These are phyloP conservation scores for Russula vinacea DNA, from an alignment of 768 basidiomycete genomes.

Conservation along the genomic window DNA sequence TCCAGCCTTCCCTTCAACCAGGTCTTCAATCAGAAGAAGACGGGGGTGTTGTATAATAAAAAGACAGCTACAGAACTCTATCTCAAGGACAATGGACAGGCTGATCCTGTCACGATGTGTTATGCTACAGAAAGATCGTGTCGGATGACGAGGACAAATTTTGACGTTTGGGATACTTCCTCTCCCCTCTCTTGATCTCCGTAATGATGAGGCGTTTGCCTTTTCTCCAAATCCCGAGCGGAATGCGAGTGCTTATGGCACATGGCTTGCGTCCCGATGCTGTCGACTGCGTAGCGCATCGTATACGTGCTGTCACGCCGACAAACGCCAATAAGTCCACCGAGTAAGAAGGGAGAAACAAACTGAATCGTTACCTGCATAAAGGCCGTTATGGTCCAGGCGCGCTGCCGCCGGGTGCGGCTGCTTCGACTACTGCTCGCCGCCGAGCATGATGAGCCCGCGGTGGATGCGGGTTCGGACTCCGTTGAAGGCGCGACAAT, in stretches of 20 bases:
- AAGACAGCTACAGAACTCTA: not conserved
- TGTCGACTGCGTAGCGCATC: slow-evolving; percentile 16
- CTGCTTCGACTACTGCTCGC: slow-evolving; percentile 2
- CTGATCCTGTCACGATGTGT: slow-evolving; percentile 2
- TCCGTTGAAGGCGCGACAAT: slow-evolving; percentile 24
- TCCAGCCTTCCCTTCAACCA: not conserved
- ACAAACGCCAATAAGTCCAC: not conserved
- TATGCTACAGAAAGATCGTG: slow-evolving; percentile 20
- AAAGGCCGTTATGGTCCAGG: not conserved
- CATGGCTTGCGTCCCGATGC: slow-evolving; percentile 16
- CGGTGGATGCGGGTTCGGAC: slow-evolving; percentile 12
- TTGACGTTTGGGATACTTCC: not conserved
- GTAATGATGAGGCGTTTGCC: not conserved
- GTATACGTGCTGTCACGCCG: slow-evolving; percentile 10
- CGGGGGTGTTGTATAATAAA: not conserved
- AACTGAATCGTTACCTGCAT: slow-evolving; percentile 8
- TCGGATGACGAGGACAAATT: slow-evolving; percentile 4
- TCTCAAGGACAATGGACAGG: not conserved
- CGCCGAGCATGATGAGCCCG: slow-evolving; percentile 9
- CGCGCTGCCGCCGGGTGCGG: slow-evolving; percentile 1
- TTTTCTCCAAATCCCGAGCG: slow-evolving; percentile 13
- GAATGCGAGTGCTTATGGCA: slow-evolving; percentile 17
- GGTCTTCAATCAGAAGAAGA: not conserved
- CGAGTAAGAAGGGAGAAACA: not conserved
- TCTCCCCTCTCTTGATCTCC: not conserved